A percentile compares a stretch with the other conserved stretches of the same genome.
These are phyloP conservation scores for Candida gorgasii DNA, from an alignment of 805 yeast genomes.

Conservation along the genomic window DNA sequence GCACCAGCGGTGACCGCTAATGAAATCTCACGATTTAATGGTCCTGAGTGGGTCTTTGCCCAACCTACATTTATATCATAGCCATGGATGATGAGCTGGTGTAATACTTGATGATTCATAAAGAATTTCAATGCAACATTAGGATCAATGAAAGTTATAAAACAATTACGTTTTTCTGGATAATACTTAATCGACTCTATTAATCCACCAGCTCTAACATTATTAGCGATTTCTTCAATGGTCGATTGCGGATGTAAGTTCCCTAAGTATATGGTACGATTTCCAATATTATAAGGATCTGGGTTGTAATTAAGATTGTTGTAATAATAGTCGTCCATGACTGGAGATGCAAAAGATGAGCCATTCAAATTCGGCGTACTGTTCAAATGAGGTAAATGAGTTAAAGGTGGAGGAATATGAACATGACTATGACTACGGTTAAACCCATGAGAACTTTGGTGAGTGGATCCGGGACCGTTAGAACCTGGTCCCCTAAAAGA, in stretches of 20 bases:
- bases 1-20: slow-evolving; percentile 74
- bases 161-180: slow-evolving; percentile 59
- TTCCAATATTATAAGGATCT: slow-evolving; percentile 41
- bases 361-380: no score
- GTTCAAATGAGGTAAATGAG: neutral
- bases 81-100: slow-evolving; percentile 62
- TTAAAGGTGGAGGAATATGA: neutral
- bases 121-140: slow-evolving; percentile 66
- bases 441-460: neutral
- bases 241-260: slow-evolving; percentile 64
- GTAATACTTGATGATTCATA: slow-evolving; percentile 55
- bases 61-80: slow-evolving; percentile 66
- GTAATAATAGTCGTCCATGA: neutral
- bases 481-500: neutral
- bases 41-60: slow-evolving; percentile 69
- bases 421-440: no score
- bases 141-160: slow-evolving; percentile 67
- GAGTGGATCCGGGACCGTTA: no score
- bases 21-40: slow-evolving; percentile 53
- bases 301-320: slow-evolving; percentile 18
- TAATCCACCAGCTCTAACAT: slow-evolving; percentile 72
- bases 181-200: slow-evolving; percentile 58
- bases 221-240: slow-evolving; percentile 73
- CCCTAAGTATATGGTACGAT: slow-evolving; percentile 70
- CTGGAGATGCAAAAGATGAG: neutral